Base-by-base conservation (phyloP, 345 rosid species). In the Aethionema arabicum region DNA sequence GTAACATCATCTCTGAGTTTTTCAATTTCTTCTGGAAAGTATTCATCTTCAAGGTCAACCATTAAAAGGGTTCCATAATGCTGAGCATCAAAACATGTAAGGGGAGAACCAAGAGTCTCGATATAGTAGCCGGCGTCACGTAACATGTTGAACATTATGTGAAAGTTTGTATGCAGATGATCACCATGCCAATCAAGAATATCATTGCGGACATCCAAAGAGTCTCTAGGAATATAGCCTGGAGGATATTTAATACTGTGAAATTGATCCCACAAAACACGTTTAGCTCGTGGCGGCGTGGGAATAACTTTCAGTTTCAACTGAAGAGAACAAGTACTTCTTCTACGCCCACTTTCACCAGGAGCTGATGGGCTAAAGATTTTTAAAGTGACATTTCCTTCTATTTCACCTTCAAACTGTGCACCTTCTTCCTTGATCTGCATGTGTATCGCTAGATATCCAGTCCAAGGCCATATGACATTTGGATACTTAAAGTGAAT, bases 111-210 rank as follows among this genome's bases (percentile, higher is more conserved):
- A 12, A 92, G 96, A 8, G 88, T 90, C 77, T 92, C 99, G 37
- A 92, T 85, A 59, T 75, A 92, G 80, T 90, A 92, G 27, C 97
- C 99, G 33, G 91, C 83, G 70, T 92, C 97, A 46, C 87, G 83
- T 67, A 92, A 68, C 89, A 85, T 85, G 77, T 92, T 92, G 83
- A 80, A 92, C 99, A 92, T 81, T 48, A 85, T 78, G 66, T 92
- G 98, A 71, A 80, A 92, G 78, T 92, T 92, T 59, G 98, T 92
- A 69, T 92, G 98, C 48, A 92, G 91, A 69, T 92, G 98, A 85
- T 92, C 98, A 27, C 98, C 98, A 70, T 92, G 98, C 98, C 98
- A 92, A 50, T 92, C 98, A 49, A 92, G 95, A 75, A 92, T 92
- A 74, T 92, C 98, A 65, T 90, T 92, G 40, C 95, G 96, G 63